These are phyloP conservation scores for Colletotrichum sp. DNA, from an alignment of 2,329 filamentous ascomycete species.

Conservation along the genomic window DNA sequence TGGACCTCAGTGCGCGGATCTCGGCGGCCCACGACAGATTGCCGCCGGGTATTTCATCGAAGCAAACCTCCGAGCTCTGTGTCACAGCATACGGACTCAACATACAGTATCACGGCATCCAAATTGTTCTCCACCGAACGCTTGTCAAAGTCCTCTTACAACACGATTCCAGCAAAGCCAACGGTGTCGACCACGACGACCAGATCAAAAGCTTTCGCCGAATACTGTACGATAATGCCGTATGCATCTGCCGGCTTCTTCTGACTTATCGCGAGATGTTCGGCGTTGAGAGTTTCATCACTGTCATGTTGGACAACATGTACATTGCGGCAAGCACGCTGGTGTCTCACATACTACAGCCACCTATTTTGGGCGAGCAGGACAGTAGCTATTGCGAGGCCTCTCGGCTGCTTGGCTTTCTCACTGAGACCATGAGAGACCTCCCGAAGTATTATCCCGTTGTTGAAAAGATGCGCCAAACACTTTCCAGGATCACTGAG, in stretches of 20 bases:
- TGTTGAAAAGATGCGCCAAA: neutral
- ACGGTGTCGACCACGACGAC: neutral
- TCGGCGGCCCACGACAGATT: neutral
- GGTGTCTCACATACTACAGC: neutral
- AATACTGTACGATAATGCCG: neutral
- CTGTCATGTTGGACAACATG: neutral
- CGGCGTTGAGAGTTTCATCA: neutral
- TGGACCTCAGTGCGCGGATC: neutral
- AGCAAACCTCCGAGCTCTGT: neutral
- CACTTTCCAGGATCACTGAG: neutral
- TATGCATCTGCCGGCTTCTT: neutral
- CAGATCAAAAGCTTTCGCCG: neutral
- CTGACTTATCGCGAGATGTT: neutral
- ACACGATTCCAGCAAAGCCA: neutral
- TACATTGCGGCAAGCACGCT: neutral
- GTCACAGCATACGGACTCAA: neutral
- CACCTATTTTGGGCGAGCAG: neutral
- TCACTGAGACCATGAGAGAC: neutral
- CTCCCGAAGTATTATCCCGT: neutral
- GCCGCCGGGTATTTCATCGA: neutral
- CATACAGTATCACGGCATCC: neutral
- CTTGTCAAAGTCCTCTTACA: neutral
- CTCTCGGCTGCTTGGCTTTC: neutral
- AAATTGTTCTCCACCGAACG: neutral
- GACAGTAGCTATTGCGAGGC: neutral